phyloP scores from a whole-genome alignment of 495 filamentous ascomycete genomes.

The Tuber melanosporum region DNA sequence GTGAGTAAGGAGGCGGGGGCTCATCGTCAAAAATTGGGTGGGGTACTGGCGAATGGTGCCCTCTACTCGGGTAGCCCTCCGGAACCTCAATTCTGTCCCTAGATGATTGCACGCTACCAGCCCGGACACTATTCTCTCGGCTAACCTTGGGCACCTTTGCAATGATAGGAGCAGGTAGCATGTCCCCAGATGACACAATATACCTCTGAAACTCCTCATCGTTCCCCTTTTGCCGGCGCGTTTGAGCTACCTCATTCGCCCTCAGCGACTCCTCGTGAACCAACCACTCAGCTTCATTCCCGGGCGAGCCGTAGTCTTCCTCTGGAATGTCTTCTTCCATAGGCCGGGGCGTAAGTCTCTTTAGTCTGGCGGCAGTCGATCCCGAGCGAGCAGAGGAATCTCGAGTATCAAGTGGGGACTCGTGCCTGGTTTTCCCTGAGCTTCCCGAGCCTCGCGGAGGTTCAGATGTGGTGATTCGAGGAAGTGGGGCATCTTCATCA shows the following conservation, averaged over 20 bases:
- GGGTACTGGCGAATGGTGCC: neutral
- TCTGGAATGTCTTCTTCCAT: constrained; percentile 2
- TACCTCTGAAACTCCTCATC: neutral
- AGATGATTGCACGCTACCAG: neutral
- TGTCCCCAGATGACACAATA: neutral
- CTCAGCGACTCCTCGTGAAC: neutral
- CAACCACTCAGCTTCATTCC: neutral
- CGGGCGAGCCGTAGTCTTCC: neutral
- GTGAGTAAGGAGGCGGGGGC: constrained; percentile 25
- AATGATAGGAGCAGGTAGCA: neutral
- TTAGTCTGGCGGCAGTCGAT: neutral
- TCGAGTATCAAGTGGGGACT: neutral
- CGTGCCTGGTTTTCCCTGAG: neutral
- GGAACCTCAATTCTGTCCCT: neutral
- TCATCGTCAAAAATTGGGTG: constrained; percentile 4
- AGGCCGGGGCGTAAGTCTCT: neutral
- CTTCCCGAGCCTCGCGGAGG: neutral
- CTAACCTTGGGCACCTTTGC: neutral
- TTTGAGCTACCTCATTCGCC: neutral
- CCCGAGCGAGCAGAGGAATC: neutral
- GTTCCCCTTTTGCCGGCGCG: neutral
- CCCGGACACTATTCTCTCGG: neutral
- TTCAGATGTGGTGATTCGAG: neutral
- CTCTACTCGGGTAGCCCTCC: neutral
- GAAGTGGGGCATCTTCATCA: neutral